Evolutionary conservation across 345 rosid species (phyloP).

Genomic region (Heritiera littoralis): DNA sequence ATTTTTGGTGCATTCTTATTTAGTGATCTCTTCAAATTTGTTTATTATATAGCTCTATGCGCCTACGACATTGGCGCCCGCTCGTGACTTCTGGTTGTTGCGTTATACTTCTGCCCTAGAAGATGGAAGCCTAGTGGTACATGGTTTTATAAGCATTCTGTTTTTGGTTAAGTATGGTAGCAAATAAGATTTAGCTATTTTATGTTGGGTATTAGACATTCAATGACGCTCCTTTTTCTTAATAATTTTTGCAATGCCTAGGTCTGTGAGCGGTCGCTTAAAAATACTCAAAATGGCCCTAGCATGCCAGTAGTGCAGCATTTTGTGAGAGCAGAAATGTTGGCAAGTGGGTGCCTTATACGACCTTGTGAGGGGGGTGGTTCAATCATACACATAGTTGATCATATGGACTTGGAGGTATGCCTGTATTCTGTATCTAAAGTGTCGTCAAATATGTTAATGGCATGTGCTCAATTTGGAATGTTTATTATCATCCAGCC

Average conservation of each 20-base stretch:
- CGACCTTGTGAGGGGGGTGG: conserved; percentile 99
- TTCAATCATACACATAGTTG: conserved; percentile 95
- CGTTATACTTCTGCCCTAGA: conserved; percentile 95
- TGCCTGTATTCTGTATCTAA: conserved; percentile 4
- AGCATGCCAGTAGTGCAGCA: conserved; percentile 95
- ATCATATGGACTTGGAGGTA: conserved; percentile 98
- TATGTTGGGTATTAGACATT: background rate
- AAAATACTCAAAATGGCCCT: conserved; percentile 93
- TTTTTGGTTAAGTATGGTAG: background rate
- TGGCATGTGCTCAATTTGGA: background rate
- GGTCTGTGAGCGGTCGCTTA: conserved; percentile 98
- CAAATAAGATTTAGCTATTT: background rate
- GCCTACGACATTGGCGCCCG: conserved; percentile 96
- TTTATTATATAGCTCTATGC: conserved; percentile 75
- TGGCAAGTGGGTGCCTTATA: conserved; percentile 93
- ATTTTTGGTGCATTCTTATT: background rate
- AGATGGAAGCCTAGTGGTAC: conserved; percentile 99
- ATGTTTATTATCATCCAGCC: conserved; percentile 56
- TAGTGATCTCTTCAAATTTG: background rate
- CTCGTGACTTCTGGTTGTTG: conserved; percentile 97
- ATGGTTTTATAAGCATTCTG: conserved; percentile 22
- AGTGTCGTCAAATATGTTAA: background rate
- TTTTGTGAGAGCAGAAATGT: conserved; percentile 99
- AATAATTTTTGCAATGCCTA: conserved; percentile 16
- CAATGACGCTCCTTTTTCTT: background rate